Conservation (phyloP, 2,329 filamentous ascomycete species). For the Cytospora piceae region DNA sequence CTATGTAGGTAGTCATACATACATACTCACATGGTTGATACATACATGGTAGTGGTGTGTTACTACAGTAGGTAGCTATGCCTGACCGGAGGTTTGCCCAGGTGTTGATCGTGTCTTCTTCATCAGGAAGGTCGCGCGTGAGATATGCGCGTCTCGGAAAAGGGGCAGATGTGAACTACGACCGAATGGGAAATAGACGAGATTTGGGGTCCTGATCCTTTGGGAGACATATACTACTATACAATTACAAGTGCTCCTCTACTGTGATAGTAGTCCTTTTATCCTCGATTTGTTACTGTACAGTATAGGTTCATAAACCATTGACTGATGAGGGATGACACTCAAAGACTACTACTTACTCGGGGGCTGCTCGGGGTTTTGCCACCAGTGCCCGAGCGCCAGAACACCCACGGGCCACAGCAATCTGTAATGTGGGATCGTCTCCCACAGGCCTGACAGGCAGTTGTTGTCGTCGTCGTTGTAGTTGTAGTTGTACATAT, state of each 20-base stretch:
- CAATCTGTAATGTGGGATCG: no score
- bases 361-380: no score
- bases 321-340: not conserved
- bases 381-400: no score
- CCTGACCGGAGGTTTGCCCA: constrained; percentile 17
- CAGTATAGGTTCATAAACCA: no score
- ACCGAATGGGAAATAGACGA: constrained; percentile 25
- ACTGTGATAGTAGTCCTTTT: not conserved
- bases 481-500: no score
- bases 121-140: constrained; percentile 25
- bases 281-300: not conserved
- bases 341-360: no score
- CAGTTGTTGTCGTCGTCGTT: no score
- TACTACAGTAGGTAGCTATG: not conserved
- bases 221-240: constrained; percentile 9
- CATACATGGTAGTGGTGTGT: no score
- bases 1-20: not conserved
- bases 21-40: no score
- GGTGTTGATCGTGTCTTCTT: constrained; percentile 15
- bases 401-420: no score
- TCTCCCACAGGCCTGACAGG: no score
- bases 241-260: not conserved
- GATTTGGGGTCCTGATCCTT: not conserved
- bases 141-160: constrained; percentile 22
- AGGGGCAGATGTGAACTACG: constrained; percentile 23